Evolutionary conservation across 2,329 filamentous ascomycete genomes (phyloP).

Genomic region (Arthrobotrys megalospora): DNA sequence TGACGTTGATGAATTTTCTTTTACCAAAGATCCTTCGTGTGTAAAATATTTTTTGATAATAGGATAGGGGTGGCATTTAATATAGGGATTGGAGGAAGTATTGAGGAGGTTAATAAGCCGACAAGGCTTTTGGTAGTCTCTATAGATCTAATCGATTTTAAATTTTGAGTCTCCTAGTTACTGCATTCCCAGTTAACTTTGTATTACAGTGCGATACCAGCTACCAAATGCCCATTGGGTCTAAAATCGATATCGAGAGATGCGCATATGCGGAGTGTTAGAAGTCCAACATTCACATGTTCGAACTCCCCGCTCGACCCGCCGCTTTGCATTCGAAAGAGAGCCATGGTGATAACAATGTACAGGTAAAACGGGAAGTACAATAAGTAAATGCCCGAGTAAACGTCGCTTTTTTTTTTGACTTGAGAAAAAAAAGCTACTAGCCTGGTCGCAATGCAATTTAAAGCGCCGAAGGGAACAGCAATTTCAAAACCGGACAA

Average conservation of each 20-base stretch:
- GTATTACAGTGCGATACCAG: too few relatives aligned
- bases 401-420: not conserved
- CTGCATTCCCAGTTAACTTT: too few relatives aligned
- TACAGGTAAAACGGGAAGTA: conserved; percentile 26
- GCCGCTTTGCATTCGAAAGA: conserved; percentile 5
- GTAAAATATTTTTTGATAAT: conserved; percentile 27
- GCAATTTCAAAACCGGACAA: not conserved
- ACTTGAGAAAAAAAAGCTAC: too few relatives aligned
- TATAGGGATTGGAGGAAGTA: not conserved
- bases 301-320: not conserved
- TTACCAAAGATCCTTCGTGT: conserved; percentile 17
- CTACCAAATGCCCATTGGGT: too few relatives aligned
- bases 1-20: conserved; percentile 7
- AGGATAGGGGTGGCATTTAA: not conserved
- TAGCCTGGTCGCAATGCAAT: conserved; percentile 8
- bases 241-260: too few relatives aligned
- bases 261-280: too few relatives aligned
- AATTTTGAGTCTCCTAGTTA: not conserved
- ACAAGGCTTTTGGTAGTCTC: not conserved
- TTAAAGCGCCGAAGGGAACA: conserved; percentile 16
- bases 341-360: conserved; percentile 16
- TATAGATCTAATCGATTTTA: not conserved
- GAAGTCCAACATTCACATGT: not conserved
- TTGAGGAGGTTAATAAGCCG: not conserved
- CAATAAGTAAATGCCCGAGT: not conserved